Base-by-base conservation (phyloP, 2,329 filamentous ascomycete genomes). In the Shiraia bambusicola region DNA sequence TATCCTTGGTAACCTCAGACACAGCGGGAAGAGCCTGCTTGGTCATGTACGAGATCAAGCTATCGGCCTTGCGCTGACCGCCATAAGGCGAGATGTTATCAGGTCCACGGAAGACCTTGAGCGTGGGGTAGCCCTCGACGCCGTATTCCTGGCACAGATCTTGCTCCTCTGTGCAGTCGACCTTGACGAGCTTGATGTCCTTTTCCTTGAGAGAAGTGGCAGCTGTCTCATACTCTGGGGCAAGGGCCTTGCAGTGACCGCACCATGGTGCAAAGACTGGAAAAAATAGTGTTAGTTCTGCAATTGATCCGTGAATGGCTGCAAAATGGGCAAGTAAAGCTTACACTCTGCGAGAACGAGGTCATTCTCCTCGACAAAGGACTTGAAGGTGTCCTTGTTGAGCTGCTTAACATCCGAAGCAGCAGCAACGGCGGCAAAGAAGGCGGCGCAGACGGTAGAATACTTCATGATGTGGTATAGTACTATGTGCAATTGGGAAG, bases 221-320 rank as follows among this genome's bases (percentile, higher is more conserved):
- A 37, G 88, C 88, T 70, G 88, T 83, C 76, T 94, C 88, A 72
- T 93, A 94, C 75, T 93, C 88, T 67, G 88, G 87, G 50, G 87
- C 93, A 56, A 98, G 88, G 47, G 92, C 92, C 80, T 98, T 97
- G 87, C 92, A 97, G 81, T 97, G 92, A 56, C 91, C 92, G 60
- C 88, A 95, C 91, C 92, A 95, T 60, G 92, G 91, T 57, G 92
- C 92, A 71, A 88, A 96, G 83, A 96, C 86, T 89, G 40, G 31
- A 19, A 40, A 3, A 19, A 40, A 3, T 28, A 28, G 33, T 48
- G 65, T 79, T 65, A 79, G 72, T 44, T 35, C 13, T 29, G 33
- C n/a, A 48, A 40, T 45, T 11, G 28, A 26, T 16, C 17, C 1
- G 12, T 6, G 4, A 26, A 19, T 10, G 10, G 34, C 19, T 34